Base-by-base conservation (phyloP, 164 flowering plant species). In the Brasenia schreberi region DNA sequence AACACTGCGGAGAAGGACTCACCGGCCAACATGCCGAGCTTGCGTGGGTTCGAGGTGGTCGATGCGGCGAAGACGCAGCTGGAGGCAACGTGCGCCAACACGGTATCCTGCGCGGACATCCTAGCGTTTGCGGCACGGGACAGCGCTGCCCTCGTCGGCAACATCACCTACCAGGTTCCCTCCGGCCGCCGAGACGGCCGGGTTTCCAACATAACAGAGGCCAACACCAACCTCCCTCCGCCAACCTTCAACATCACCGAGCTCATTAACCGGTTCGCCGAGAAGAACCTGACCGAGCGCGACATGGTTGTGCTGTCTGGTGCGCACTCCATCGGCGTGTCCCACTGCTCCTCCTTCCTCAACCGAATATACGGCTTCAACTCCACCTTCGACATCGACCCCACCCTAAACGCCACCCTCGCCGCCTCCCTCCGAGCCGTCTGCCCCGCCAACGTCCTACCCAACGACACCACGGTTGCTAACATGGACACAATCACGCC, bases 61-160 rank as follows among this genome's bases (percentile, higher is more conserved):
- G 83, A 83, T 33, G 69, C 78, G 42, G 83, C 82, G 0, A 86
- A 86, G 73, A 72, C 77, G 6, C 42, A 64, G 6, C 18, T 86
- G 14, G 88, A 86, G 61, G 66, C 81, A 9, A 43, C 4, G 5
- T 84, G 91, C 74, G 84, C 84, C 3, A 18, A 66, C n/a, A 78
- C 76, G 0, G 85, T 84, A 7, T 84, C 91, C 0, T 86, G 91
- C 27, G 74, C 91, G 0, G 91, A 86, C 73, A 79, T 83, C 18
- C 66, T 86, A 0, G 81, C 91, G 0, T 82, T 84, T 7, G 87
- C 88, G 0, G 85, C 88, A 5, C 78, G 91, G 0, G 86, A 84
- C 59, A 73, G 82, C 6, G 77, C 81, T 58, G 52, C n/a, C 19
- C 70, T 44, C 12, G 71, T 64, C 5, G 81, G 85, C 11, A 75